Conservation (phyloP, 1,284 basidiomycete species). For the Fomes fomentarius region DNA sequence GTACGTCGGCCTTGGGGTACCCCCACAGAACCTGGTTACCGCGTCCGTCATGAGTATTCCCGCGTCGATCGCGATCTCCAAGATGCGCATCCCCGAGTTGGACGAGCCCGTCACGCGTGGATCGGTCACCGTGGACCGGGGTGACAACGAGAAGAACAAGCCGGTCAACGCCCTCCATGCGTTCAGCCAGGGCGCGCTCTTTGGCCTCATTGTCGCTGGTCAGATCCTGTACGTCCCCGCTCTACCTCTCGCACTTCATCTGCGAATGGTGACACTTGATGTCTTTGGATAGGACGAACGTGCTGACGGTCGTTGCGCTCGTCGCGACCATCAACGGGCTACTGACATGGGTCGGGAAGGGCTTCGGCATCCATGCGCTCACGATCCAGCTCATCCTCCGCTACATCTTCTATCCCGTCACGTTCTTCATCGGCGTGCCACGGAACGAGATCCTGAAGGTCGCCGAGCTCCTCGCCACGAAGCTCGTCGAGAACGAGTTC, state of each 20-base stretch:
- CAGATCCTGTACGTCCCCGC: constrained; percentile 68
- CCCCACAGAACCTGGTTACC: constrained; percentile 82
- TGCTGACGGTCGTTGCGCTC: constrained; percentile 80
- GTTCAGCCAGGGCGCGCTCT: constrained; percentile 85
- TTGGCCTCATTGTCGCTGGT: constrained; percentile 86
- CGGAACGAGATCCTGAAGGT: constrained; percentile 73
- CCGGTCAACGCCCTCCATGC: constrained; percentile 86
- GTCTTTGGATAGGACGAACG: constrained; percentile 58
- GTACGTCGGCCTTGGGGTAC: constrained; percentile 85
- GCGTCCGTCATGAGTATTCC: constrained; percentile 95
- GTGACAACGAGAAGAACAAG: constrained; percentile 54
- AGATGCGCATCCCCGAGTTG: constrained; percentile 82
- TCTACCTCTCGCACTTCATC: not conserved
- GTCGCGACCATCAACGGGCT: constrained; percentile 84
- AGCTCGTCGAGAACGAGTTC: constrained; percentile 89
- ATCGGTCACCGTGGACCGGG: constrained; percentile 77
- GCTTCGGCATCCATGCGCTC: constrained; percentile 82
- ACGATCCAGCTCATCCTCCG: constrained; percentile 86
- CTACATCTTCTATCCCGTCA: constrained; percentile 87
- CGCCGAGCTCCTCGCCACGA: constrained; percentile 82
- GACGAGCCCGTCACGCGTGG: constrained; percentile 89
- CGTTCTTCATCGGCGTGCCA: constrained; percentile 84
- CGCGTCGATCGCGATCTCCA: constrained; percentile 90
- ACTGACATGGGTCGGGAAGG: constrained; percentile 87
- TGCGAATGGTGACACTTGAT: constrained; percentile 1